Base-by-base conservation (phyloP, 2,329 filamentous ascomycete species). In the Ophidiomyces ophidiicola region DNA sequence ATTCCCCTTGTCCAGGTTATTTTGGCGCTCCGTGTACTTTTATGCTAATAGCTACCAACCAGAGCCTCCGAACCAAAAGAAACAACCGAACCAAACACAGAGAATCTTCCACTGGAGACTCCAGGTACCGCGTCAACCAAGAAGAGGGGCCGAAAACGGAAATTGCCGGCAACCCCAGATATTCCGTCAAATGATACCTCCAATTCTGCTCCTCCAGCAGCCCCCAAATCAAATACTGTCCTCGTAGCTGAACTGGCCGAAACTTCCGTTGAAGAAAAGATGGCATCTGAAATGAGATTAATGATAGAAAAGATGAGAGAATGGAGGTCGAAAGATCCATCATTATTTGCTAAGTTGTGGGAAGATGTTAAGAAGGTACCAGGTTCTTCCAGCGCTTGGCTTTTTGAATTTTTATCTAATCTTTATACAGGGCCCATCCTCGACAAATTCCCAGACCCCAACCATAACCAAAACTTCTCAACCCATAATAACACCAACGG, bases 221-320 rank as follows among this genome's bases (percentile, higher is more conserved):
- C 28, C 10, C 15, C 18, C 11, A 33, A 26, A 14, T 21, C 14
- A 14, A 6, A 19, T 24, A 17, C 29, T 15, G 11, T n/a, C 17
- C 23, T 12, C 26, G 23, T 5, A 23, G 12, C 17, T 4, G 8
- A 14, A 12, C 33, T n/a, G 6, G 15, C 7, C 14, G 24, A 26
- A 5, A 26, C 32, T 6, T 29, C 35, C 23, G 18, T 35, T 6
- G 45, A 44, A 12, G 58, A 58, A 25, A 58, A 57, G 15, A 63
- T 71, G 35, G 70, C 70, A 44, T 53, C 56, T 1, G 66, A 73
- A 48, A 71, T 74, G 54, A 64, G 67, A 41, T 58, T 59, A 1
- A 67, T 74, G 63, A 70, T 75, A 54, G 64, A 69, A 24, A 72
- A 69, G 47, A 74, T 76, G 69, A 61, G 70, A 26, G 66, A 74